phyloP scores from a whole-genome alignment of 2,329 filamentous ascomycete genomes.

The Verticillium dahliae region DNA sequence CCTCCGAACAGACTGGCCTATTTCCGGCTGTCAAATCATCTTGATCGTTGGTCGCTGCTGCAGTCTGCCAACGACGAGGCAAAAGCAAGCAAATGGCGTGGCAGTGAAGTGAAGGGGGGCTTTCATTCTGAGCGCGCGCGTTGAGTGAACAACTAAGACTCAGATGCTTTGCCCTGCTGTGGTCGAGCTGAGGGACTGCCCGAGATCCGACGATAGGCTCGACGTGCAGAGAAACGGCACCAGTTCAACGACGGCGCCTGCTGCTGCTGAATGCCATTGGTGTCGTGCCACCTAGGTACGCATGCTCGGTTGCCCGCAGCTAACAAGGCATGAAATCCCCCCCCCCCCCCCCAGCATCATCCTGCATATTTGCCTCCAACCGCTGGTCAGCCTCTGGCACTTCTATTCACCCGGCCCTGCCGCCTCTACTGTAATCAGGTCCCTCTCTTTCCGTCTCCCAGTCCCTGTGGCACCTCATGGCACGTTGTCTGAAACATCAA shows the following conservation, averaged over 20 bases:
- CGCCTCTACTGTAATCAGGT: neutral
- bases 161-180: neutral
- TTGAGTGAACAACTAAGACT: neutral
- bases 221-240: neutral
- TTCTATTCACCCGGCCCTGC: neutral
- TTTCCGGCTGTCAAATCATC: neutral
- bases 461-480: neutral
- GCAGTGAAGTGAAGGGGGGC: neutral
- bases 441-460: neutral
- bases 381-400: neutral
- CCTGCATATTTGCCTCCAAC: slow-evolving; percentile 8
- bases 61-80: neutral
- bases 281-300: slow-evolving; percentile 5
- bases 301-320: slow-evolving; percentile 8
- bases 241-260: neutral
- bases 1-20: neutral
- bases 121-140: neutral
- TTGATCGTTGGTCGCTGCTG: neutral
- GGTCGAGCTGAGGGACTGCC: neutral
- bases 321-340: slow-evolving; percentile 12
- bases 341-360: slow-evolving; percentile 6
- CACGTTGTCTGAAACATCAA: neutral
- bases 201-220: neutral
- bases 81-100: neutral
- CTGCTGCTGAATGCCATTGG: neutral